Base-by-base conservation (phyloP, 2,329 filamentous ascomycete genomes). In the Ramularia endophylla region DNA sequence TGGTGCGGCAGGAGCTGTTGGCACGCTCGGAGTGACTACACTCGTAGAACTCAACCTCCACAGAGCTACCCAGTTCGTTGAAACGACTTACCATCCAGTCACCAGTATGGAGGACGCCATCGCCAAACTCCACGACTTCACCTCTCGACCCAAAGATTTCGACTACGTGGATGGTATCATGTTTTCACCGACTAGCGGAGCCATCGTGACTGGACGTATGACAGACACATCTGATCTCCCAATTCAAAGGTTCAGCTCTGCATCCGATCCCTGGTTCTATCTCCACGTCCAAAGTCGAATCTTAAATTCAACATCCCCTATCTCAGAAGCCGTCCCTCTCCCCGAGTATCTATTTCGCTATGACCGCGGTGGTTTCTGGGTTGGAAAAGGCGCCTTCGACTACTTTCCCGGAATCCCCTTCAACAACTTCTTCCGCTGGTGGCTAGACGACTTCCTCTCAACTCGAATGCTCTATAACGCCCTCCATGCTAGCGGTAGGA, bases 271-370 rank as follows among this genome's bases (percentile, higher is more conserved):
- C 1, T 74, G 72, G 71, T 74, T 72, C 54, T 74, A 74, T 46
- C 59, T 73, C 2, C 69, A 73, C 46, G 61, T 58, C 22, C 48
- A 60, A 40, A 43, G 54, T 17, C 60, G 61, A n/a, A 58, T 66
- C 63, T 40, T 59, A 63, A 36, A 60, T 68, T 38, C 51, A 65
- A 20, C 56, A 59, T 45, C 74, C 66, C 11, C 61, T 59, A 43
- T 44, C 12, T 48, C 62, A 40, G 79, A 83, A 43, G 75, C 74
- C 42, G 71, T 85, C 2, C 80, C 80, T 0, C 52, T 85, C 1
- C 64, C 65, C 2, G 81, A 85, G 55, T 85, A 85, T 60, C 73
- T 85, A 44, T 85, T 85, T 62, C 75, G 81, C 12, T 85, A 83
- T 63, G 80, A 85, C 58, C 73, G 81, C 27, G 81, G 80, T 34